Evolutionary conservation across 495 filamentous ascomycete genomes (phyloP).

Genomic region (Penicillium roqueforti): DNA sequence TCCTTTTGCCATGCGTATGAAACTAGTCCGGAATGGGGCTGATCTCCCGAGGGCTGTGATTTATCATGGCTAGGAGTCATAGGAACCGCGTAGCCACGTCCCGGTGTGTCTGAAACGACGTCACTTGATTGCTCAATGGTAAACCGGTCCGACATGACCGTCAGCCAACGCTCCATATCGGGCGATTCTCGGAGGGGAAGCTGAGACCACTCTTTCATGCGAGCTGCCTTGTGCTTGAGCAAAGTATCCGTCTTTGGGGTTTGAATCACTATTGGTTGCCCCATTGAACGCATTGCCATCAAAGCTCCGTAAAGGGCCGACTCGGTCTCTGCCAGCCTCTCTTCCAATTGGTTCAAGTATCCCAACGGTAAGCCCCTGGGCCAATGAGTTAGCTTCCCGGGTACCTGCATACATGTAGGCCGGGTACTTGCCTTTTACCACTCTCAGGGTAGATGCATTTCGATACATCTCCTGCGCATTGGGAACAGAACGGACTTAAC

Average conservation of each 20-base stretch:
- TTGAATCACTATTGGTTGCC: conserved; percentile 9
- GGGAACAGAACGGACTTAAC: conserved; percentile 23
- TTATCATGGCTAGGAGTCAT: background rate
- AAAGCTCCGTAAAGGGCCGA: conserved; percentile 27
- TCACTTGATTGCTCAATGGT: conserved; percentile 4
- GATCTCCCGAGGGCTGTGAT: background rate
- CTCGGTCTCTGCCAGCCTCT: conserved; percentile 28
- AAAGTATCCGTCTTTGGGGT: conserved; percentile 13
- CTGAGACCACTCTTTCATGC: conserved; percentile 27
- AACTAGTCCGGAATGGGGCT: conserved; percentile 1
- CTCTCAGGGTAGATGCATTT: conserved; percentile 30
- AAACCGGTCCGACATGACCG: conserved; percentile 18
- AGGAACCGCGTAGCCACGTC: conserved; percentile 3
- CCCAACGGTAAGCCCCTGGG: conserved; percentile 26
- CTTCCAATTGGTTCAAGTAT: conserved; percentile 30
- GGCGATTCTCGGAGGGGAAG: conserved; percentile 22
- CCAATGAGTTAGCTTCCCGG: conserved; percentile 1
- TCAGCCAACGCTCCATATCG: conserved; percentile 22
- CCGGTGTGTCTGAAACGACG: background rate
- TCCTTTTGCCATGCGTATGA: conserved; percentile 14
- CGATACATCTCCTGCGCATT: conserved; percentile 25
- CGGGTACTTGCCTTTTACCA: conserved; percentile 23
- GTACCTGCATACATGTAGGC: background rate
- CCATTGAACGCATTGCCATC: conserved; percentile 18
- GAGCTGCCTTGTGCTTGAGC: conserved; percentile 23